phyloP scores from a whole-genome alignment of 164 flowering plant genomes.

The Aristolochia fimbriata region DNA sequence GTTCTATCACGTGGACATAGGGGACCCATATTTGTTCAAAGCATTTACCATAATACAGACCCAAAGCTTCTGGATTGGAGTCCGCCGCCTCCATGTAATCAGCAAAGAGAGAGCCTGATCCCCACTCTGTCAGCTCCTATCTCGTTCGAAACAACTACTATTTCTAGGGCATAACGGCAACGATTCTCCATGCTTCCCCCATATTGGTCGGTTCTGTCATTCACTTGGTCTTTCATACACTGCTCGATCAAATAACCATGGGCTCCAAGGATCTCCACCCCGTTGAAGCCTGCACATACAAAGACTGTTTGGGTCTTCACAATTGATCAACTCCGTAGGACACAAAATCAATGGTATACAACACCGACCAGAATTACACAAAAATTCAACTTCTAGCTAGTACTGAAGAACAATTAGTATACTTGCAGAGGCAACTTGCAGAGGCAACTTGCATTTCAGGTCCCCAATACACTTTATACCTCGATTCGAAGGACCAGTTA shows the following conservation, averaged over 20 bases:
- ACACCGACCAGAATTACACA: too few species aligned
- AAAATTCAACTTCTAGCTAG: too few species aligned
- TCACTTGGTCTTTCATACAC: constrained; percentile 48
- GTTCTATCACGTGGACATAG: constrained; percentile 24
- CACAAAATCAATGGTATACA: too few species aligned
- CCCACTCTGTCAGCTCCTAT: constrained; percentile 45
- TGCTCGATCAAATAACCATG: constrained; percentile 54
- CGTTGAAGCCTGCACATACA: constrained; percentile 22
- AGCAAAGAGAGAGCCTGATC: constrained; percentile 23
- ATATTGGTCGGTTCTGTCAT: constrained; percentile 47
- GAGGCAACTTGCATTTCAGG: too few species aligned
- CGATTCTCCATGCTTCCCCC: constrained; percentile 53
- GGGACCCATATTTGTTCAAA: constrained; percentile 15
- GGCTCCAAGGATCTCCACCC: constrained; percentile 60
- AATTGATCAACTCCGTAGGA: too few species aligned
- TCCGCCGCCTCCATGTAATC: constrained; percentile 18
- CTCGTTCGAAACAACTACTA: constrained; percentile 40
- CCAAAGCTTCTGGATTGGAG: constrained; percentile 24
- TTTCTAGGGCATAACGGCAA: constrained; percentile 39
- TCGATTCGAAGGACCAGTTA: too few species aligned
- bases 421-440: too few species aligned
- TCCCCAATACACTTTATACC: too few species aligned
- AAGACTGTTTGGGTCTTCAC: background rate
- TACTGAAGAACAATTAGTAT: too few species aligned
- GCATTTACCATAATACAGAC: constrained; percentile 22